Evolutionary conservation across 768 basidiomycete genomes (phyloP).

Genomic region (Termitomyces sp.): DNA sequence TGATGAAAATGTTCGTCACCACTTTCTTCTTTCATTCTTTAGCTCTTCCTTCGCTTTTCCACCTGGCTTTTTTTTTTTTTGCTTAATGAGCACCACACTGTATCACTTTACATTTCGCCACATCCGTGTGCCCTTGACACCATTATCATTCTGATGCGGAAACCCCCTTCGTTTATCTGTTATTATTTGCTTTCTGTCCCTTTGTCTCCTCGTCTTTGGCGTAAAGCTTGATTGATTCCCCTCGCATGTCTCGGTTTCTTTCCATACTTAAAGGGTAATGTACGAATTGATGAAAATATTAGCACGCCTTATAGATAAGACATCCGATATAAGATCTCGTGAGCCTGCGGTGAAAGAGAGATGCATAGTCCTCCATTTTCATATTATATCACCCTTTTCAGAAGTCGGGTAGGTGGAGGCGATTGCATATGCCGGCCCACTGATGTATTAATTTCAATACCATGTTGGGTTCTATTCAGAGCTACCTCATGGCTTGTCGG

Average conservation of each 20-base stretch:
- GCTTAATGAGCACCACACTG: neutral
- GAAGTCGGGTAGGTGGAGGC: too few species aligned
- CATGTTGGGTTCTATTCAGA: too few species aligned
- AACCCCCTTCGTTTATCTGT: neutral
- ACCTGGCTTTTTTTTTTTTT: neutral
- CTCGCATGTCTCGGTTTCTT: neutral
- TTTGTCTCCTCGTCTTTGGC: neutral
- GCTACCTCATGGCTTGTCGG: too few species aligned
- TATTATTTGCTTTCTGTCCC: neutral
- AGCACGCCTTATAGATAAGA: neutral
- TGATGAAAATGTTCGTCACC: neutral
- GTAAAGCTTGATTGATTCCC: neutral
- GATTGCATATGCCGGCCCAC: too few species aligned
- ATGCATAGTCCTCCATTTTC: too few species aligned
- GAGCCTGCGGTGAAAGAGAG: too few species aligned
- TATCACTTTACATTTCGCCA: neutral
- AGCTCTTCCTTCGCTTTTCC: neutral
- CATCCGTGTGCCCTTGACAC: neutral
- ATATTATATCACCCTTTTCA: too few species aligned
- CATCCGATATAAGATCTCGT: neutral
- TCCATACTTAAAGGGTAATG: slow-evolving; percentile 20
- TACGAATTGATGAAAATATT: slow-evolving; percentile 19
- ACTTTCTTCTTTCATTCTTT: neutral
- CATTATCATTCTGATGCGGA: neutral
- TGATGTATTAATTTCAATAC: too few species aligned